Conservation (phyloP, 2,329 filamentous ascomycete genomes). For the Talaromyces funiculosus region DNA sequence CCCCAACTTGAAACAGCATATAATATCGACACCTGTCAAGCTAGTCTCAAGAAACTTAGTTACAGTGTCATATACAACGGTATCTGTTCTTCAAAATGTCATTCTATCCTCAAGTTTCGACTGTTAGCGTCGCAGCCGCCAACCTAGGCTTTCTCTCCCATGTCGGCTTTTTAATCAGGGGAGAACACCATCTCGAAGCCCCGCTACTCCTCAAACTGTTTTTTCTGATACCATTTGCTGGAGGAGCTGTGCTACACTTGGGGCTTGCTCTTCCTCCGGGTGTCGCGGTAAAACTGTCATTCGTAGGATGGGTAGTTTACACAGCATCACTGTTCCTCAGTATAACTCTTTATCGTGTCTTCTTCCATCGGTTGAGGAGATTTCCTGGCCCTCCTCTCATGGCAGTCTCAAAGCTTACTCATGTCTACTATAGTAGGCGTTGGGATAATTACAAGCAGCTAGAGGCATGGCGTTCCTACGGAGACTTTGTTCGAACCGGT, state of each 20-base stretch:
- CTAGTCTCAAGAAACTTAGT: not conserved
- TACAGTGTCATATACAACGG: not conserved
- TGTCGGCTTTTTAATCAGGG: not conserved
- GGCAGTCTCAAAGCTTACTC: too few species aligned
- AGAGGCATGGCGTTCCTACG: too few species aligned
- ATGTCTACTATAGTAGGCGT: too few species aligned
- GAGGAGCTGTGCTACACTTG: not conserved
- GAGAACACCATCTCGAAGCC: not conserved
- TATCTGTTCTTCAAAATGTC: not conserved
- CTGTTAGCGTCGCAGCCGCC: not conserved
- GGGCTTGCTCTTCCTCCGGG: not conserved
- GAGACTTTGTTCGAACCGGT: too few species aligned
- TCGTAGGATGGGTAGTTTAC: not conserved
- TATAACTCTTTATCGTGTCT: too few species aligned
- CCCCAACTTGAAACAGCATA: not conserved
- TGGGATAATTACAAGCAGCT: too few species aligned
- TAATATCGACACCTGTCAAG: not conserved
- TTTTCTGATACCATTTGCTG: not conserved
- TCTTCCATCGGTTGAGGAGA: too few species aligned
- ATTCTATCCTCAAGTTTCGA: not conserved
- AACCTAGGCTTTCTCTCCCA: not conserved
- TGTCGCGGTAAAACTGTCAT: not conserved
- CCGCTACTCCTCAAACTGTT: not conserved
- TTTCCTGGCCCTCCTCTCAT: too few species aligned
- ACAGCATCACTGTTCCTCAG: not conserved